phyloP scores from a whole-genome alignment of 768 basidiomycete genomes.

The Suillus weaverae region DNA sequence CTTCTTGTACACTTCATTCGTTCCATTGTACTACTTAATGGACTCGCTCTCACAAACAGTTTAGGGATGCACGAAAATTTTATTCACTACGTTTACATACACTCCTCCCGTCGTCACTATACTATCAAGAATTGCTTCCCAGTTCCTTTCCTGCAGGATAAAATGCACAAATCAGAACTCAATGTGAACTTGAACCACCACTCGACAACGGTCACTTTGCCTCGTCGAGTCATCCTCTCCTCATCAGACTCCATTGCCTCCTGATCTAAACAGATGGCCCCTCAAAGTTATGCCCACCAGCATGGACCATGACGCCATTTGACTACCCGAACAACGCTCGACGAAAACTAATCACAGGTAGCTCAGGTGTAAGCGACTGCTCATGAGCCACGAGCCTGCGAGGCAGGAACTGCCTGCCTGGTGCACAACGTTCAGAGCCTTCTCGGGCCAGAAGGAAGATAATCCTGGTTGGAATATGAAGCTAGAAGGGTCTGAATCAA shows the following conservation, averaged over 20 bases:
- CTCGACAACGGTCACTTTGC: neutral
- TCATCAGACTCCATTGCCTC: neutral
- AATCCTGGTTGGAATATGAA: too few relatives aligned
- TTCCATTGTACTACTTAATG: neutral
- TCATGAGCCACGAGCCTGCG: too few relatives aligned
- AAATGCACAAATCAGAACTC: neutral
- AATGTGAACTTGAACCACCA: neutral
- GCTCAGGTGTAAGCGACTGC: too few relatives aligned
- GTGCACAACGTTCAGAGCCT: too few relatives aligned
- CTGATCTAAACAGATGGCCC: neutral
- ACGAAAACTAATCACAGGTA: neutral
- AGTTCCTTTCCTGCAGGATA: neutral
- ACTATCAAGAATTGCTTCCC: neutral
- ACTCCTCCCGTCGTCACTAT: too few relatives aligned
- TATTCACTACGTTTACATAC: too few relatives aligned
- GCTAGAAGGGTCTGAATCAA: too few relatives aligned
- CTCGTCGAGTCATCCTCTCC: neutral
- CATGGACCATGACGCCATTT: neutral
- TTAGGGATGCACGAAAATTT: neutral
- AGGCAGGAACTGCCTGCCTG: too few relatives aligned
- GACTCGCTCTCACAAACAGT: neutral
- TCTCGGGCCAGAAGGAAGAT: too few relatives aligned
- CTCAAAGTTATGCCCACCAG: neutral
- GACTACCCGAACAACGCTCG: neutral
- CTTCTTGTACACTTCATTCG: neutral